These are phyloP conservation scores for Huntiella savannae DNA, from an alignment of 2,329 filamentous ascomycete species.

Conservation along the genomic window DNA sequence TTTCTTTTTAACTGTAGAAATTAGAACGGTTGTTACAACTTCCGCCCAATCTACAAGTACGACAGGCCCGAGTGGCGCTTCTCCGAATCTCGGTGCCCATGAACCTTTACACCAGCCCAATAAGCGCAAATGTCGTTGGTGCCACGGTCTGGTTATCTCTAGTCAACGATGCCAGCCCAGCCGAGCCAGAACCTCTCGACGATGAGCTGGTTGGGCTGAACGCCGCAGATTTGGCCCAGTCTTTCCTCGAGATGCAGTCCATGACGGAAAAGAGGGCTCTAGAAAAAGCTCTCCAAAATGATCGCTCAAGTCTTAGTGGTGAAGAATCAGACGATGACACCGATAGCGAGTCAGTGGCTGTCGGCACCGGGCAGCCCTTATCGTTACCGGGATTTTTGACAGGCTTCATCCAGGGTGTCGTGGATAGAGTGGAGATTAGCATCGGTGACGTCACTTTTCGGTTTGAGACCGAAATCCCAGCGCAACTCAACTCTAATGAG, in stretches of 20 bases:
- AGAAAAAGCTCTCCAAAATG: conserved; percentile 46
- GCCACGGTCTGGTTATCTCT: conserved; percentile 52
- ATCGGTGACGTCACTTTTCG: conserved; percentile 48
- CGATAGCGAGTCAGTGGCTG: conserved; percentile 28
- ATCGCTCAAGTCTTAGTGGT: conserved; percentile 38
- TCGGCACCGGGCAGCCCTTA: conserved; percentile 53
- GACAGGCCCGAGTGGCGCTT: conserved; percentile 53
- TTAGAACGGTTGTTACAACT: conserved; percentile 56
- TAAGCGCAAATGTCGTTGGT: conserved; percentile 64
- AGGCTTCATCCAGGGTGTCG: conserved; percentile 52
- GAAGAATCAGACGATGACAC: conserved; percentile 38
- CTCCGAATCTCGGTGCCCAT: conserved; percentile 71
- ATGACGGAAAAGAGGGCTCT: conserved; percentile 45
- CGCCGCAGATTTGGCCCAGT: conserved; percentile 54
- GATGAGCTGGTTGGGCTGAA: conserved; percentile 34
- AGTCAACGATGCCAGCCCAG: not conserved
- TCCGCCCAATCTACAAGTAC: conserved; percentile 50
- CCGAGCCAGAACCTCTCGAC: not conserved
- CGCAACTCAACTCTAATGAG: conserved; percentile 21
- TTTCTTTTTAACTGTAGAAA: conserved; percentile 38
- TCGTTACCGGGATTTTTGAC: conserved; percentile 52
- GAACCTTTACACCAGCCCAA: conserved; percentile 71
- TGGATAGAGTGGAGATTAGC: conserved; percentile 49
- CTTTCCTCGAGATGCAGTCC: conserved; percentile 57
- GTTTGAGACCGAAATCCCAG: conserved; percentile 39